Conservation (phyloP, 495 filamentous ascomycete genomes). For the Aspergillus nanangensis region DNA sequence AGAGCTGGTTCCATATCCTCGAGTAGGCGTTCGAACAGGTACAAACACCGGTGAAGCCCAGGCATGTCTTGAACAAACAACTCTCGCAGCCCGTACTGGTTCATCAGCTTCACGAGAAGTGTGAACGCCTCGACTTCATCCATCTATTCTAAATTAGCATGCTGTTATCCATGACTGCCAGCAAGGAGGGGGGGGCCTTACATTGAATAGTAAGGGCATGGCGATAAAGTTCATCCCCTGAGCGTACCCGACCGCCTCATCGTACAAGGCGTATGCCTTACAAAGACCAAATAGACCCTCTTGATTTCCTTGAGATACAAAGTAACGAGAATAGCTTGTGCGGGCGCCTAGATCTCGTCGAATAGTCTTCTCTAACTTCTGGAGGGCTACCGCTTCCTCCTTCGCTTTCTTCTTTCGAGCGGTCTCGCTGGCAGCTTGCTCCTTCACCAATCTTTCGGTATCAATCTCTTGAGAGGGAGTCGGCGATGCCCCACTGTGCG, state of each 20-base stretch:
- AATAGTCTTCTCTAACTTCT: constrained; percentile 88
- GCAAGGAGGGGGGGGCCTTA: constrained; percentile 36
- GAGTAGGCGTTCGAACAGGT: constrained; percentile 90
- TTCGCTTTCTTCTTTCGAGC: constrained; percentile 70
- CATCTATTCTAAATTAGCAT: constrained; percentile 73
- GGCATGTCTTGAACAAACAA: constrained; percentile 97
- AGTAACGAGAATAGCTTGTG: constrained; percentile 94
- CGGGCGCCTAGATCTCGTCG: constrained; percentile 83
- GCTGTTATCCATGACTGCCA: constrained; percentile 5
- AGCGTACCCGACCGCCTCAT: constrained; percentile 92
- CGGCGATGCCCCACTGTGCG: constrained; percentile 52
- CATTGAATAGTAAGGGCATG: constrained; percentile 96
- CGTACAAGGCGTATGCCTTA: constrained; percentile 95
- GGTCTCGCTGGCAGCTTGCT: constrained; percentile 59
- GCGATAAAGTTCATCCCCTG: constrained; percentile 99
- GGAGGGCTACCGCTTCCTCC: constrained; percentile 63
- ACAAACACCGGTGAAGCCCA: constrained; percentile 86
- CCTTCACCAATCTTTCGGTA: constrained; percentile 59
- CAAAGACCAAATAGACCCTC: constrained; percentile 93
- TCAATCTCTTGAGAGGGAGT: constrained; percentile 61
- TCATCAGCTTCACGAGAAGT: constrained; percentile 91
- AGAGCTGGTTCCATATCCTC: constrained; percentile 93
- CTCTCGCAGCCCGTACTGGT: constrained; percentile 87
- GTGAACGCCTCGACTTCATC: constrained; percentile 96
- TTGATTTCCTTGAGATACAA: constrained; percentile 81